Conservation (phyloP, 2,329 filamentous ascomycete species). For the Chrysoporthe cubensis region DNA sequence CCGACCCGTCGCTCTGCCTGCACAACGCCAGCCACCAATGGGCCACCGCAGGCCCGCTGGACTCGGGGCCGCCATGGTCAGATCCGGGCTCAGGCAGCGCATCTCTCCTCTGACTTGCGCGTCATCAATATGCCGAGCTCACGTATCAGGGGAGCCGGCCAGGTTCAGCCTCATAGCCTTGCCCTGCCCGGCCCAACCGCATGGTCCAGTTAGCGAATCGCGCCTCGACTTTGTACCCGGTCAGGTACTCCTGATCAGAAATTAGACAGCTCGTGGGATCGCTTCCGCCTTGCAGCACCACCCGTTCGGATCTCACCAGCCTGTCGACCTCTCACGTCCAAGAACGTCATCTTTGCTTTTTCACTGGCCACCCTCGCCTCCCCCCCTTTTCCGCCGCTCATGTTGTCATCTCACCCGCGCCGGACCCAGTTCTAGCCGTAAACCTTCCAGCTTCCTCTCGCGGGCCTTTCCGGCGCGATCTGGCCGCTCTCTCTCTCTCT, state of each 20-base stretch:
- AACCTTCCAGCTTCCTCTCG: background rate
- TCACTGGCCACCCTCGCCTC: conserved; percentile 14
- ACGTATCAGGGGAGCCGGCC: background rate
- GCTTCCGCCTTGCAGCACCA: conserved; percentile 14
- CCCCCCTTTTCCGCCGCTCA: background rate
- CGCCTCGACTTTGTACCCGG: background rate
- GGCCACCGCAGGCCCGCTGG: background rate
- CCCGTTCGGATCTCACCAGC: background rate
- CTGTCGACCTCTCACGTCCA: conserved; percentile 17
- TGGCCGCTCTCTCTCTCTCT: background rate
- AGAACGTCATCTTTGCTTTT: background rate
- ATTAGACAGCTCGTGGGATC: conserved; percentile 3
- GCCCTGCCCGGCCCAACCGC: background rate
- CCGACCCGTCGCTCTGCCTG: too few species aligned
- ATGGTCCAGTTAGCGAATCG: background rate
- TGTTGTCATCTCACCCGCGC: conserved; percentile 11
- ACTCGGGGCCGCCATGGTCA: background rate
- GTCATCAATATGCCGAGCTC: background rate
- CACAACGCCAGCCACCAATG: background rate
- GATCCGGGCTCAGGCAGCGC: background rate
- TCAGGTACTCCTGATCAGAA: background rate
- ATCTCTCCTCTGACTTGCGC: background rate
- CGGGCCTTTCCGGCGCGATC: conserved; percentile 1
- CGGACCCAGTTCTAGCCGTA: conserved; percentile 10
- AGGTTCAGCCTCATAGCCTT: conserved; percentile 1